Conservation (phyloP, 2,329 filamentous ascomycete species). For the Diaporthe longicolla region DNA sequence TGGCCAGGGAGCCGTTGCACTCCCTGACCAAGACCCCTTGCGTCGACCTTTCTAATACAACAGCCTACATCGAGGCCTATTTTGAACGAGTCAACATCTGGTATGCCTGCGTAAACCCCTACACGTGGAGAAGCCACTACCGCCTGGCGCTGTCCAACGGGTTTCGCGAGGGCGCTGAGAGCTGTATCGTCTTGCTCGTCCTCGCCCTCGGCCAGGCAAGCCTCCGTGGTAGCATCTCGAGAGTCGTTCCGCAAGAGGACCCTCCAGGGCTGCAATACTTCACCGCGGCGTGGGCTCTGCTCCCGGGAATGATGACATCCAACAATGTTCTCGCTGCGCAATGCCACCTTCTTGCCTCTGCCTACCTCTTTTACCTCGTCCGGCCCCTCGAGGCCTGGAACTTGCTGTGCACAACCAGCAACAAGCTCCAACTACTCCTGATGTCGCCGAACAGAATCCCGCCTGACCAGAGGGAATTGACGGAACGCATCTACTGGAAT, state of each 20-base stretch:
- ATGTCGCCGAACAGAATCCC: conserved; percentile 81
- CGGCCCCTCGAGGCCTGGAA: conserved; percentile 88
- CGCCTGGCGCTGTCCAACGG: conserved; percentile 80
- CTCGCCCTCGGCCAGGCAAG: conserved; percentile 84
- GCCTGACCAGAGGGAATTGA: conserved; percentile 78
- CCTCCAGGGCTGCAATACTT: conserved; percentile 85
- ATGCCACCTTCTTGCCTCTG: conserved; percentile 84
- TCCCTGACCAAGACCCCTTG: conserved; percentile 74
- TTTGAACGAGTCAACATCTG: conserved; percentile 87
- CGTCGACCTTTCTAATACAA: conserved; percentile 81
- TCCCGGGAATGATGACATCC: conserved; percentile 84
- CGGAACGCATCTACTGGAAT: conserved; percentile 88
- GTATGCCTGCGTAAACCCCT: conserved; percentile 89
- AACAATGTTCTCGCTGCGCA: conserved; percentile 85
- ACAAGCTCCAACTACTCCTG: conserved; percentile 83
- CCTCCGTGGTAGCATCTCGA: conserved; percentile 81
- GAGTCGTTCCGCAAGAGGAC: conserved; percentile 76
- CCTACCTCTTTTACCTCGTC: conserved; percentile 87
- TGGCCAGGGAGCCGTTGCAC: conserved; percentile 82
- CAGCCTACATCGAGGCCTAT: conserved; percentile 82
- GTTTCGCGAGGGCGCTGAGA: conserved; percentile 84
- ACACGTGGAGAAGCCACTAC: conserved; percentile 83
- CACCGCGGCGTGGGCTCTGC: conserved; percentile 82
- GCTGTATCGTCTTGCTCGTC: conserved; percentile 85
- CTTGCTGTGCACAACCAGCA: conserved; percentile 82